phyloP scores from a whole-genome alignment of 2,329 filamentous ascomycete genomes.

The Periconia macrospinosa region DNA sequence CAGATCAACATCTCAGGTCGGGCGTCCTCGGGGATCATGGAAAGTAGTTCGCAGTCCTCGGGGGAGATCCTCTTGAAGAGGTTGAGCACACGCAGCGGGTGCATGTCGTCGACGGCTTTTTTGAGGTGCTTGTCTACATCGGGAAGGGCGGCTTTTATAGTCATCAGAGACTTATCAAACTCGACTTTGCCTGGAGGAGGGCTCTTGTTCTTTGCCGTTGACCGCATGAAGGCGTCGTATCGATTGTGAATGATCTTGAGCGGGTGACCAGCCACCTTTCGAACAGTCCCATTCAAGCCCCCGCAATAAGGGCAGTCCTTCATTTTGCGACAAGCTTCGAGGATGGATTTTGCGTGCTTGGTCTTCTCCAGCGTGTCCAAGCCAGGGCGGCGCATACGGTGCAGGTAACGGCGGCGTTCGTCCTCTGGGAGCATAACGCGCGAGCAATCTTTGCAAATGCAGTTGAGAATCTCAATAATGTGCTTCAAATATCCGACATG shows the following conservation, averaged over 20 bases:
- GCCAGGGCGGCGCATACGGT: slow-evolving; percentile 75
- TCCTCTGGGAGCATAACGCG: slow-evolving; percentile 78
- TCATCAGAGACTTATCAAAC: slow-evolving; percentile 83
- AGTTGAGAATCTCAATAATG: slow-evolving; percentile 86
- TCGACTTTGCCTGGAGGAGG: slow-evolving; percentile 78
- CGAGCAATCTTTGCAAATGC: slow-evolving; percentile 93
- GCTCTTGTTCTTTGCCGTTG: slow-evolving; percentile 81
- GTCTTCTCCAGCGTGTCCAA: slow-evolving; percentile 85
- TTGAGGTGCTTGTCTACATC: slow-evolving; percentile 90
- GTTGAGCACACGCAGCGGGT: slow-evolving; percentile 84
- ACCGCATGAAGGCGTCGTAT: slow-evolving; percentile 84
- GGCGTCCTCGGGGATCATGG: slow-evolving; percentile 82
- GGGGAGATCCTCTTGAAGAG: slow-evolving; percentile 86
- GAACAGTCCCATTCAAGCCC: slow-evolving; percentile 84
- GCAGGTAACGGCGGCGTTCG: slow-evolving; percentile 76
- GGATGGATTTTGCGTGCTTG: slow-evolving; percentile 84
- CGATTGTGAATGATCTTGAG: slow-evolving; percentile 95
- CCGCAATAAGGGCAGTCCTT: slow-evolving; percentile 80
- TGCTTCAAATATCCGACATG: slow-evolving; percentile 96
- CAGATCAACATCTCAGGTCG: slow-evolving; percentile 96
- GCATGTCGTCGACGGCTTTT: slow-evolving; percentile 92
- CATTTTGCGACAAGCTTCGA: slow-evolving; percentile 85
- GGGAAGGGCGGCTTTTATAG: slow-evolving; percentile 74
- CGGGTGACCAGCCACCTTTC: slow-evolving; percentile 78
- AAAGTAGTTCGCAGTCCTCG: slow-evolving; percentile 86